These are phyloP conservation scores for Cryptococcus sp. DNA, from an alignment of 1,284 basidiomycete species.

Conservation along the genomic window DNA sequence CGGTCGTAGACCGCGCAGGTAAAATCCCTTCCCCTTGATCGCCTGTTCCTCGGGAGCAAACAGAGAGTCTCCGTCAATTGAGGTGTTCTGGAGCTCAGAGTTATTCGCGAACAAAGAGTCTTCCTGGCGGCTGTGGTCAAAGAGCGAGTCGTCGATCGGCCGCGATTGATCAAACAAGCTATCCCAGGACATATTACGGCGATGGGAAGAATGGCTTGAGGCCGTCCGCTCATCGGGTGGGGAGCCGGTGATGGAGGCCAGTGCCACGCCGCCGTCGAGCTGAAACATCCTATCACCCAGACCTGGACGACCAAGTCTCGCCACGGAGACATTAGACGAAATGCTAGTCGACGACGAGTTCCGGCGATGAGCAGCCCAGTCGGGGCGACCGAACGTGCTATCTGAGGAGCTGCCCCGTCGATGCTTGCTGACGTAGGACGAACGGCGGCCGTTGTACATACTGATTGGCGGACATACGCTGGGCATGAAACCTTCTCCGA, in stretches of 20 bases:
- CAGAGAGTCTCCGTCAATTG: slow-evolving; percentile 61
- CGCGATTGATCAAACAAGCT: slow-evolving; percentile 39
- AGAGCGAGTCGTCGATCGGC: slow-evolving; percentile 63
- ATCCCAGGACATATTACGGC: slow-evolving; percentile 28
- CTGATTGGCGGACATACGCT: slow-evolving; percentile 62
- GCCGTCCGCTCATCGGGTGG: slow-evolving; percentile 55
- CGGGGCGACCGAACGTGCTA: slow-evolving; percentile 63
- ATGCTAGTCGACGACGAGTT: slow-evolving; percentile 62
- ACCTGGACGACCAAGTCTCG: slow-evolving; percentile 67
- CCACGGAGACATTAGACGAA: slow-evolving; percentile 64
- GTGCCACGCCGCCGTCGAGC: slow-evolving; percentile 62
- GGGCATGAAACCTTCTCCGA: slow-evolving; percentile 47
- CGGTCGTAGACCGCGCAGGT: slow-evolving; percentile 34
- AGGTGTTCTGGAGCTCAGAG: slow-evolving; percentile 50
- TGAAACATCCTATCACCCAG: slow-evolving; percentile 86
- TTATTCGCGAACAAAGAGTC: slow-evolving; percentile 71
- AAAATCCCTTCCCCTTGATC: slow-evolving; percentile 19
- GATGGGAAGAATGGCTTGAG: not conserved
- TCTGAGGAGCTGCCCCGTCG: slow-evolving; percentile 58
- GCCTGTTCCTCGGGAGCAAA: slow-evolving; percentile 56
- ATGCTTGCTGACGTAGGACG: slow-evolving; percentile 46
- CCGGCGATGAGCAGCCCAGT: slow-evolving; percentile 65
- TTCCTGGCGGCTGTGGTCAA: slow-evolving; percentile 57
- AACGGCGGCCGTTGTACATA: slow-evolving; percentile 62
- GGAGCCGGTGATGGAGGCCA: slow-evolving; percentile 69